A percentile compares a stretch with the other conserved stretches of the same genome.
phyloP scores from a whole-genome alignment of 169 alveolate genomes.

The Theileria sp. region DNA sequence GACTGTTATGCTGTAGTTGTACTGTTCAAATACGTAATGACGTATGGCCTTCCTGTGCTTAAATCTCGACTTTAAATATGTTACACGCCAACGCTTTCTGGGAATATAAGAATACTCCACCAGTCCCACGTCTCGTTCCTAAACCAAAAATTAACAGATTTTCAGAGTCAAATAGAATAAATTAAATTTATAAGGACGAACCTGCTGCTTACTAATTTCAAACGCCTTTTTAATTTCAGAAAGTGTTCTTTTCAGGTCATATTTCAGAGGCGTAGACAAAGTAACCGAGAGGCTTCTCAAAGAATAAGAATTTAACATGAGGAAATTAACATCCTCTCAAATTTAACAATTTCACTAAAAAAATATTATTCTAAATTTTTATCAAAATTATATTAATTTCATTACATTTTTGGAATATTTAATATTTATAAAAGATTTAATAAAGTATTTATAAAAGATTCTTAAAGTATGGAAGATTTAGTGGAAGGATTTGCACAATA shows the following conservation, averaged over 20 bases:
- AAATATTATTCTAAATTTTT: too few relatives aligned
- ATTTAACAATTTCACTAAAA: not conserved
- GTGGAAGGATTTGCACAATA: not conserved
- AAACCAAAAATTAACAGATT: not conserved
- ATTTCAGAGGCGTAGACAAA: slow-evolving; percentile 47
- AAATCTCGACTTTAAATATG: slow-evolving; percentile 73
- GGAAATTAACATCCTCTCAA: not conserved
- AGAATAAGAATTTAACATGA: not conserved
- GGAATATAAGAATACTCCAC: slow-evolving; percentile 55
- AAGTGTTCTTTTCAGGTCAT: slow-evolving; percentile 45
- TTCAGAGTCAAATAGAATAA: too few relatives aligned
- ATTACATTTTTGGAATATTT: too few relatives aligned
- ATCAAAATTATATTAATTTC: too few relatives aligned
- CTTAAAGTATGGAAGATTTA: too few relatives aligned
- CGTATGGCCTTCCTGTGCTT: slow-evolving; percentile 76
- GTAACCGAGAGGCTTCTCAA: slow-evolving; percentile 27
- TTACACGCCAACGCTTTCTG: slow-evolving; percentile 74
- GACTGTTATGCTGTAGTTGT: slow-evolving; percentile 66
- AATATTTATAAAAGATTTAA: too few relatives aligned
- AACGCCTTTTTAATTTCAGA: slow-evolving; percentile 26
- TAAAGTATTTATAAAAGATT: too few relatives aligned
- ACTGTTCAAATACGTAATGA: slow-evolving; percentile 77
- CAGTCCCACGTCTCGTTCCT: slow-evolving; percentile 26
- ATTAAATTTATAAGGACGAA: not conserved
- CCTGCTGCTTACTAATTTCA: slow-evolving; percentile 34